Evolutionary conservation across 495 filamentous ascomycete species (phyloP).

Genomic region (Penicillium canariense): DNA sequence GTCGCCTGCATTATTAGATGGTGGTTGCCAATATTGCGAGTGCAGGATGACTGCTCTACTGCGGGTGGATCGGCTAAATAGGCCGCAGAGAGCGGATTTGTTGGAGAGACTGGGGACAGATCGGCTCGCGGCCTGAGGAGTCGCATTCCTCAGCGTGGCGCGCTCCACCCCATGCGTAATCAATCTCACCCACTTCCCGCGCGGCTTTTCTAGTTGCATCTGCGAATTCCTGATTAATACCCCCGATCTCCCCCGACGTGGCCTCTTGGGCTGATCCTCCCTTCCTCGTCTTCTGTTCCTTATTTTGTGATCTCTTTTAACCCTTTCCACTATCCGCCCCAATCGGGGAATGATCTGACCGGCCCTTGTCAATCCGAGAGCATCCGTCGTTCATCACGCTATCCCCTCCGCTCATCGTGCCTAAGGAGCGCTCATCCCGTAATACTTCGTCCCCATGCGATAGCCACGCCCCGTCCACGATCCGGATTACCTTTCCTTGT

Average conservation of each 20-base stretch:
- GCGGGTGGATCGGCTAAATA: too few species aligned
- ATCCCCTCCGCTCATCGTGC: conserved; percentile 11
- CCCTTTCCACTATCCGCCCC: neutral
- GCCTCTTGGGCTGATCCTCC: conserved; percentile 5
- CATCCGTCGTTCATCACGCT: conserved; percentile 22
- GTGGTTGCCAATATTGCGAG: too few species aligned
- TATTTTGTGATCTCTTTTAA: neutral
- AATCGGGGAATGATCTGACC: conserved; percentile 28
- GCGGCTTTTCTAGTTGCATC: neutral
- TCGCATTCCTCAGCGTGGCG: conserved; percentile 26
- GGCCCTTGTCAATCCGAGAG: conserved; percentile 21
- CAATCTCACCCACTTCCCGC: conserved; percentile 9
- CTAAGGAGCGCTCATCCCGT: neutral
- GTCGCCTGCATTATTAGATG: neutral
- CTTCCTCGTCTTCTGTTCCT: neutral
- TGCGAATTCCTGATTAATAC: conserved; percentile 7
- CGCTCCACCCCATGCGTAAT: conserved; percentile 18
- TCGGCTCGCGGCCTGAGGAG: neutral
- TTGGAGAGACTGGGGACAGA: too few species aligned
- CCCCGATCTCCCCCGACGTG: conserved; percentile 9
- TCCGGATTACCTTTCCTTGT: conserved; percentile 10
- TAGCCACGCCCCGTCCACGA: conserved; percentile 21
- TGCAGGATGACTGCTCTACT: too few species aligned
- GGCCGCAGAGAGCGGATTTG: too few species aligned
- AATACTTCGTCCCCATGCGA: conserved; percentile 27